Evolutionary conservation across 345 rosid species (phyloP), one percentile per base, ranked within the genome.

Genomic region (Eucalyptus sp.): DNA sequence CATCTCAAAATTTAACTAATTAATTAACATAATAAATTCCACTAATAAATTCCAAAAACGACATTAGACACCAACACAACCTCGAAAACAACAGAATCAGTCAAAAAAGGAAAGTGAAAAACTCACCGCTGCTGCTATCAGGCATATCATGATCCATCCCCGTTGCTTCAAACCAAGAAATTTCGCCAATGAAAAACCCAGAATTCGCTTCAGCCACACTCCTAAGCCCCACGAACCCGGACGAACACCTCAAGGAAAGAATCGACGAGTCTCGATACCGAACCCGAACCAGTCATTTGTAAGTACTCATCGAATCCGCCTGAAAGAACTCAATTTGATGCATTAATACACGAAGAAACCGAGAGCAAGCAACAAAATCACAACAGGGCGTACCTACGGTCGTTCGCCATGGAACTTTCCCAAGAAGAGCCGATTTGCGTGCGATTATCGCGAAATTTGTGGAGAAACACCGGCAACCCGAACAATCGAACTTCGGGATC

Each of bases 81-180:
- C 48, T 76, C 43, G 46, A 24, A 76, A 76, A 86, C 48, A 48
- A 64, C 41, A 71, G 51, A 56, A 71, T 46, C 31, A 5, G 84
- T 58, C 10, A 48, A 52, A 16, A 50, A 16, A 71, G 41, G 15
- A 43, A 37, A 37, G 27, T 60, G 8, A 54, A 85, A 89, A 27
- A 4, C 68, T 86, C 86, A 76, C 46, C 41, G 92, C 95, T 92
- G 41, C 92, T 92, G 86, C 94, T 92, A 87, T 91, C 94, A 50
- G 94, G 90, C 60, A 90, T 90, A 81, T 76, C 91, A 48, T 90
- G 91, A 86, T 90, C 93, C 94, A 94, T 93, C 68, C 31, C 86
- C 37, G 60, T 62, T 87, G 76, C 89, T 87, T 83, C 81, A 51
- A 89, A 79, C 80, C 46, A 29, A 85, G 46, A 56, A 44, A 87